A percentile compares a stretch with the other conserved stretches of the same genome.
Evolutionary conservation across 371 early-diverging fungal genomes (phyloP).

Genomic region (Mucor sp.): DNA sequence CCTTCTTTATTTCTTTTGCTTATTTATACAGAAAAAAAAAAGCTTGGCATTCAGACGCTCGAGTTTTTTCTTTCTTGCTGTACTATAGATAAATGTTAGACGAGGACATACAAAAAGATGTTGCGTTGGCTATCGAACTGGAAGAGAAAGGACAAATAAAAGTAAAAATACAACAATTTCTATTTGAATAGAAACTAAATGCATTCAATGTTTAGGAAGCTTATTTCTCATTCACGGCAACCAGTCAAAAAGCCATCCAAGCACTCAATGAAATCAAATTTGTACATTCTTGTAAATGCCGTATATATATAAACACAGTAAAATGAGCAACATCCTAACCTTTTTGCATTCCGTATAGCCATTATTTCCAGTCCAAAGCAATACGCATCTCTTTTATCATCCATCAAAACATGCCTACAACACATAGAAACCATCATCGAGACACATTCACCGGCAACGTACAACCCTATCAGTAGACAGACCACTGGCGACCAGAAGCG

Average conservation of each 20-base stretch:
- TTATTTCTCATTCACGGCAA: slow-evolving; percentile 38
- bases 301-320: not conserved
- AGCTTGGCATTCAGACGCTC: not conserved
- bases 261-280: slow-evolving; percentile 45
- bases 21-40: not conserved
- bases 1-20: not conserved
- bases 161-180: slow-evolving; percentile 17
- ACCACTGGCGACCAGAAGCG: slow-evolving; percentile 18
- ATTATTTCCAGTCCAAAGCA: slow-evolving; percentile 49
- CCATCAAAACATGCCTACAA: slow-evolving; percentile 39
- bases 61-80: not conserved
- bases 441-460: slow-evolving; percentile 30
- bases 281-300: slow-evolving; percentile 47
- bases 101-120: slow-evolving; percentile 26
- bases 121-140: slow-evolving; percentile 33
- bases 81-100: slow-evolving; percentile 29
- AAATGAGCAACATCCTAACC: not conserved
- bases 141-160: slow-evolving; percentile 44
- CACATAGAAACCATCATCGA: slow-evolving; percentile 46
- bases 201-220: slow-evolving; percentile 34
- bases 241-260: slow-evolving; percentile 35
- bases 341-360: slow-evolving; percentile 28
- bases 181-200: not conserved
- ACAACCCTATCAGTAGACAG: slow-evolving; percentile 12
- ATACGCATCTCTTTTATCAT: slow-evolving; percentile 32